Evolutionary conservation across 148 eudicot species (phyloP), one percentile per base, ranked within the genome.

Genomic region (Cornus kousa): DNA sequence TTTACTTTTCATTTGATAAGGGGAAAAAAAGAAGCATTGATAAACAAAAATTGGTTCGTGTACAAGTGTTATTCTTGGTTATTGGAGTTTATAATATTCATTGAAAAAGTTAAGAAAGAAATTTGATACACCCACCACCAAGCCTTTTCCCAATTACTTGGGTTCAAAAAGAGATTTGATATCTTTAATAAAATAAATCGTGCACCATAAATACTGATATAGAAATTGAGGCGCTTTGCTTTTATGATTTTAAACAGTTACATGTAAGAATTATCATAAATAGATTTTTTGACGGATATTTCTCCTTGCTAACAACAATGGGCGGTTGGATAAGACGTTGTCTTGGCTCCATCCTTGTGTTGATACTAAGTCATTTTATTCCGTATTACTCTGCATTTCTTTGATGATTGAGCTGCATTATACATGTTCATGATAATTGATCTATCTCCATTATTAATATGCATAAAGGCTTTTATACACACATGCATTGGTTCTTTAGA

Each of bases 401-500:
- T 62, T 53, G n/a, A 57, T 67, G 17, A 43, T 53, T 80, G 43
- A 50, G 31, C 67, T 50, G 20, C 17, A 4, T 19, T n/a, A 8
- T 31, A 33, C 59, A 35, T 33, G n/a, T 55, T n/a, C 23, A 24
- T 35, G 46, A 32, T 67, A 31, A 77, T 31, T 77, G 79, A 69
- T 68, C n/a, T 68, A 50, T 67, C 33, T 33, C 67, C 24, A 14
- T 46, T 12, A 40, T 35, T 62, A 78, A 57, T 53, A 3, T 53
- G 19, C 5, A 7, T 53, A 53, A 11, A 53, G 59, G 59, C 59
- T 4, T 53, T 53, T 53, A 2, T 53, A 53, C 19, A 16, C 19
- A 16, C 19, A 53, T 2, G 5, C 19, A 12, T 7, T 57, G 71
- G 6, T 48, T 70, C 19, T 78, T 37, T 59, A 5, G 53, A 53